Base-by-base conservation (phyloP, 805 yeast species). In the Lachancea sp. region DNA sequence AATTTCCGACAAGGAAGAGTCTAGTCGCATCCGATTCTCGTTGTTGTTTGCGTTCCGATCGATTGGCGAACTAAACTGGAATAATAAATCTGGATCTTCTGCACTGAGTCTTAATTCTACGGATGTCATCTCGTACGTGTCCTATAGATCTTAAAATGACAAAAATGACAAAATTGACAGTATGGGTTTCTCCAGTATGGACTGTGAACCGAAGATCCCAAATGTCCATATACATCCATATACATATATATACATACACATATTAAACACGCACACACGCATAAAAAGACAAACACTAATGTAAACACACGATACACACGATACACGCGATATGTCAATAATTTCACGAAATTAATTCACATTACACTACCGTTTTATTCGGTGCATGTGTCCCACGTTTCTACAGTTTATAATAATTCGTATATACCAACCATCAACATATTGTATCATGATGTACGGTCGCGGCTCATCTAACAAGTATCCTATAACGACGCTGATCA, bases 61-160 rank as follows among this genome's bases (percentile, higher is more conserved):
- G 34, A 52, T 38, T 11, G 56, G 51, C 27, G 56, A 33, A 38
- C 48, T 50, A 43, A 52, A 48, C 34, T 52, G 54, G 32, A 51
- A 51, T 20, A 51, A 37, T 26, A 51, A 38, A 12, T 44, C 47
- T 15, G 47, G 40, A 25, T 44, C 47, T n/a, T 44, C 47, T 25
- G 38, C 26, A 17, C 20, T 29, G 6, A 18, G 26, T 27, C 35
- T 27, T 17, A 17, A 29, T 11, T 38, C 39, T 5, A 36, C 39
- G 15, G 39, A 36, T 7, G 39, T 26, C 39, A 36, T 36, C 27
- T 35, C 3, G 26, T 11, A 19, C 38, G 38, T 35, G 38, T 35
- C 16, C 15, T 15, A 6, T 32, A 15, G 16, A 13, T 6, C n/a
- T 31, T 15, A 15, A 31, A 7, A 8, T 22, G 25, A 8, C 8